phyloP scores from a whole-genome alignment of 2,329 filamentous ascomycete species.

The Verticillium nubilum region DNA sequence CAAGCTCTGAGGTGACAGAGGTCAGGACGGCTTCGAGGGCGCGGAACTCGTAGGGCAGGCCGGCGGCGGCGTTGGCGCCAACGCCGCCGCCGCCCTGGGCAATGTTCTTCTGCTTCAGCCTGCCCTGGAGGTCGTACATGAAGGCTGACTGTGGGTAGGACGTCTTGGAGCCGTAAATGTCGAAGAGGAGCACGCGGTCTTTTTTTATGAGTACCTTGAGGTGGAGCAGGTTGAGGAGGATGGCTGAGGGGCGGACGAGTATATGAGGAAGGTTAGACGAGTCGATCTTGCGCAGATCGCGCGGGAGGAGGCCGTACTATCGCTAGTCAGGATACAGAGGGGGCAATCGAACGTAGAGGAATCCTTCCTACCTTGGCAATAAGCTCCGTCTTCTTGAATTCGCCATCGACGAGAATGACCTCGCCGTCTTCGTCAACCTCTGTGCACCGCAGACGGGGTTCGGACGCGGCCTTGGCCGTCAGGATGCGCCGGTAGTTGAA shows the following conservation, averaged over 20 bases:
- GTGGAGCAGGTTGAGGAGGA: slow-evolving; percentile 93
- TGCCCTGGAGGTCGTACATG: slow-evolving; percentile 95
- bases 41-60: slow-evolving; percentile 90
- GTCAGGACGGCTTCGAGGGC: slow-evolving; percentile 93
- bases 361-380: slow-evolving; percentile 70
- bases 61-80: slow-evolving; percentile 52
- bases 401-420: slow-evolving; percentile 86
- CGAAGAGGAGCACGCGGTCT: slow-evolving; percentile 90
- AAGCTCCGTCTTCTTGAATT: slow-evolving; percentile 96
- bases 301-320: slow-evolving; percentile 85
- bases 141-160: slow-evolving; percentile 95
- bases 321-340: not conserved
- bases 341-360: no score
- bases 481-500: slow-evolving; percentile 67
- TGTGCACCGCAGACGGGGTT: slow-evolving; percentile 84
- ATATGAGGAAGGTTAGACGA: slow-evolving; percentile 94
- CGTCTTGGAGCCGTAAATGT: slow-evolving; percentile 90
- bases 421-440: slow-evolving; percentile 91
- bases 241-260: slow-evolving; percentile 84
- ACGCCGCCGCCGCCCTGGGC: slow-evolving; percentile 17
- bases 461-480: slow-evolving; percentile 71
- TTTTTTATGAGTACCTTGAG: slow-evolving; percentile 93
- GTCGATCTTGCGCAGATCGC: slow-evolving; percentile 95
- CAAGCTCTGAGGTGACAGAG: slow-evolving; percentile 84
- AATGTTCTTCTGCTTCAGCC: slow-evolving; percentile 78